Base-by-base conservation (phyloP, 139 green algal species). In the Closterium sp. region DNA sequence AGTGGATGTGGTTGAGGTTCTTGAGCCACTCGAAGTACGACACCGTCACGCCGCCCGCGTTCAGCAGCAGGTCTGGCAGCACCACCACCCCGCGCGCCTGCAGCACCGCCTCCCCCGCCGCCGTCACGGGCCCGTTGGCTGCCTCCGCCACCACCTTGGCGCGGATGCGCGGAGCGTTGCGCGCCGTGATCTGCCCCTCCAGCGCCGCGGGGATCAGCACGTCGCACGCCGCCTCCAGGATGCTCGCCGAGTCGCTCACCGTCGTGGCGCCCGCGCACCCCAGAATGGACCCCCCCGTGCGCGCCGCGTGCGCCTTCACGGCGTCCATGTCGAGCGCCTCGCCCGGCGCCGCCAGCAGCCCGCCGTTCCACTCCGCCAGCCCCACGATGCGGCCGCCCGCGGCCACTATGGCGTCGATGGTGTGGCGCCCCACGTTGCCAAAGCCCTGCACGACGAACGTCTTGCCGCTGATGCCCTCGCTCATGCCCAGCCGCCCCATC, bases 11-110 rank as follows among this genome's bases (percentile, higher is more conserved):
- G 86, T 95, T 94, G 19, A 95, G 92, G 86, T 95, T 95, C 88
- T 95, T 95, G 30, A 95, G 34, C 94, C 94, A 95, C 90, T 95
- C 94, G 38, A 95, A 94, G 87, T 95, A 95, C 29, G 93, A 95
- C 73, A 95, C 94, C 21, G 93, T 94, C 85, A 95, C 94, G 90
- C 94, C 94, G 62, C 94, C 94, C 93, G 93, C 94, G 45, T 95
- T 95, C 17, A 94, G 17, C 13, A 94, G 88, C 31, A 95, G 93
- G 85, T 95, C 94, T 0, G 94, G 94, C 9, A 95, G 93, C 30
- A 95, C 73, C 11, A 92, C 70, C 4, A 96, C 70, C 4, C 93
- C 93, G 9, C 85, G 93, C 27, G 86, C 70, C 45, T 96, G 87
- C 30, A 95, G 89, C 13, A 96, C 70, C 28, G 90, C 84, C 85